Evolutionary conservation across 192 early-diverging fungal species (phyloP).

Genomic region (Helicostylum pulchrum): DNA sequence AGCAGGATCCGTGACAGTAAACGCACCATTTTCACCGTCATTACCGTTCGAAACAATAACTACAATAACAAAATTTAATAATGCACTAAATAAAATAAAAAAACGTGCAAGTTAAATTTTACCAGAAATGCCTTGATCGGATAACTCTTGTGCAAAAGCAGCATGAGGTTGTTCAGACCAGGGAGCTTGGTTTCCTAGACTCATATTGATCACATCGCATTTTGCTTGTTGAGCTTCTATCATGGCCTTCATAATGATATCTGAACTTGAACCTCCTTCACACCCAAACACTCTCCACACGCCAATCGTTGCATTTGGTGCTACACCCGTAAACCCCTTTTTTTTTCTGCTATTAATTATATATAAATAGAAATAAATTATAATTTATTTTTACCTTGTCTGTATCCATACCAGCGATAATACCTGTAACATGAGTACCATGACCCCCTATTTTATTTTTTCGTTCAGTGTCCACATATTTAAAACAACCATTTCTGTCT

Average conservation of each 20-base stretch:
- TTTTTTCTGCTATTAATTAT: constrained; percentile 5
- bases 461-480: neutral
- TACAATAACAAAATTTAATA: constrained; percentile 2
- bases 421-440: constrained; percentile 67
- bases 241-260: constrained; percentile 77
- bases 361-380: neutral
- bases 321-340: constrained; percentile 57
- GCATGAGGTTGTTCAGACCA: constrained; percentile 60
- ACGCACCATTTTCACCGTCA: constrained; percentile 58
- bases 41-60: constrained; percentile 67
- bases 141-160: constrained; percentile 53
- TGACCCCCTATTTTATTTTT: constrained; percentile 42
- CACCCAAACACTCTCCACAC: constrained; percentile 86
- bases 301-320: constrained; percentile 65
- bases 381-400: constrained; percentile 24
- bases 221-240: constrained; percentile 61
- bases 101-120: neutral
- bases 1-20: constrained; percentile 55
- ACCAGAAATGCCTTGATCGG: constrained; percentile 28
- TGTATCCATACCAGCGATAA: constrained; percentile 47
- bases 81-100: neutral
- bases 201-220: constrained; percentile 78
- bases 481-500: neutral
- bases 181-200: constrained; percentile 65
- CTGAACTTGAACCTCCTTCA: constrained; percentile 58